phyloP scores from a whole-genome alignment of 2,329 filamentous ascomycete species.

The Balansia obtecta region DNA sequence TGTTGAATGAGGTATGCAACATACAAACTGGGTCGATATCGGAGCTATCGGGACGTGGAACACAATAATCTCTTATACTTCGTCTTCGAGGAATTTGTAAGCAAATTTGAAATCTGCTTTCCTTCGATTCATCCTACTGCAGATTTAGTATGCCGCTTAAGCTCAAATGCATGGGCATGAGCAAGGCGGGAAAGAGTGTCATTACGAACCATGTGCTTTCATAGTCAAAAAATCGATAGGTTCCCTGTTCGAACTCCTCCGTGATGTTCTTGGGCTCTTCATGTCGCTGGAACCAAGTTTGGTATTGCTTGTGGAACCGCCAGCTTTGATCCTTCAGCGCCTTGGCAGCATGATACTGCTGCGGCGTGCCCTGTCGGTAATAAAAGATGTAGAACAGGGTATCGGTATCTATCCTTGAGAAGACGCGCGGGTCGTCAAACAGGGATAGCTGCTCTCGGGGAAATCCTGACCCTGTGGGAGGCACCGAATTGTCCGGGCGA shows the following conservation, averaged over 20 bases:
- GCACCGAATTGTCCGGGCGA: slow-evolving; percentile 68
- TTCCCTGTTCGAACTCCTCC: slow-evolving; percentile 96
- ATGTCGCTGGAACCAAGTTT: slow-evolving; percentile 97
- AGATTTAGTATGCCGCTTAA: slow-evolving; percentile 9
- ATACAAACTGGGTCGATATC: background rate
- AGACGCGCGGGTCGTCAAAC: slow-evolving; percentile 82
- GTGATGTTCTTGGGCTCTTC: slow-evolving; percentile 98
- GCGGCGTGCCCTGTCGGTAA: slow-evolving; percentile 91
- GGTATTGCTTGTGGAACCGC: slow-evolving; percentile 99
- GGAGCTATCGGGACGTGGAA: background rate
- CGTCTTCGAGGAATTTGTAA: slow-evolving; percentile 95
- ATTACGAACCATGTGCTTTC: slow-evolving; percentile 87
- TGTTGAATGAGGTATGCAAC: background rate
- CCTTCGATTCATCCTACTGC: slow-evolving; percentile 87
- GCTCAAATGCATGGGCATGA: background rate
- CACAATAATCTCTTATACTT: slow-evolving; percentile 39
- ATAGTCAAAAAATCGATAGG: slow-evolving; percentile 98
- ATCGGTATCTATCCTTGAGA: slow-evolving; percentile 83
- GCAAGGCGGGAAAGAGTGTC: background rate
- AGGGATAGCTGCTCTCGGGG: slow-evolving; percentile 86
- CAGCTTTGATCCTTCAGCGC: slow-evolving; percentile 97
- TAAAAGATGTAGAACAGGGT: slow-evolving; percentile 98
- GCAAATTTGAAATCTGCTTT: slow-evolving; percentile 98
- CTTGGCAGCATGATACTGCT: slow-evolving; percentile 91
- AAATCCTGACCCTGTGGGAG: slow-evolving; percentile 65